A percentile compares a stretch with the other conserved stretches of the same genome.
Conservation (phyloP, 2,329 filamentous ascomycete genomes). For the Coniochaeta sp. region DNA sequence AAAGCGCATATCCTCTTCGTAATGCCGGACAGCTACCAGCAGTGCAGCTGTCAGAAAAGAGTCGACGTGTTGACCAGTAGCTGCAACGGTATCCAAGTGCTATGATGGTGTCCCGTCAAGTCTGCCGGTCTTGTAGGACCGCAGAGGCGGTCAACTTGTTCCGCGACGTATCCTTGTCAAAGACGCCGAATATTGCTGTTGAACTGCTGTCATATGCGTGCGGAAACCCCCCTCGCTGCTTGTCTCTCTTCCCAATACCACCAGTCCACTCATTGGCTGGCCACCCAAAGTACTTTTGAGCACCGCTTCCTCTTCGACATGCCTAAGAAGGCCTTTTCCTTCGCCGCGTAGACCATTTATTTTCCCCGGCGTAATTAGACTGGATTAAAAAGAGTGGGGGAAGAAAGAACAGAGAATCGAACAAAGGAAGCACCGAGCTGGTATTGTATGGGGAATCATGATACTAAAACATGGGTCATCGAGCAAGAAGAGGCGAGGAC, state of each 20-base stretch:
- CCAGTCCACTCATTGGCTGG: background rate
- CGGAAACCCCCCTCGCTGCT: background rate
- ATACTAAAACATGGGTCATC: constrained; percentile 49
- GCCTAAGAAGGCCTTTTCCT: constrained; percentile 11
- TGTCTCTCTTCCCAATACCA: background rate
- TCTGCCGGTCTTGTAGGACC: background rate
- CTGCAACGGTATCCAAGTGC: background rate
- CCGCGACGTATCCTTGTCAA: background rate
- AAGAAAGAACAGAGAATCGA: constrained; percentile 33
- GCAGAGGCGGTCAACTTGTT: background rate
- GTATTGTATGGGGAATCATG: constrained; percentile 51
- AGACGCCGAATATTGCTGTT: background rate
- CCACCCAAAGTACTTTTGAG: constrained; percentile 10
- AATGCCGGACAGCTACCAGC: background rate
- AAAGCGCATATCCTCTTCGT: background rate
- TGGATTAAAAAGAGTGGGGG: constrained; percentile 32
- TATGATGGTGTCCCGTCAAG: background rate
- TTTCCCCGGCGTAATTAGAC: constrained; percentile 33
- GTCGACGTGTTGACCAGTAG: background rate
- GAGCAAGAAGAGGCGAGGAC: constrained; percentile 12
- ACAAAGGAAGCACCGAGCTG: constrained; percentile 48
- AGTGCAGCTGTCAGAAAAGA: background rate
- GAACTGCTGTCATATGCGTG: background rate
- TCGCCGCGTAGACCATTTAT: constrained; percentile 16
- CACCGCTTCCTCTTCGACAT: constrained; percentile 8